phyloP scores from a whole-genome alignment of 2,329 filamentous ascomycete genomes.

The Pseudocercospora eumusae region DNA sequence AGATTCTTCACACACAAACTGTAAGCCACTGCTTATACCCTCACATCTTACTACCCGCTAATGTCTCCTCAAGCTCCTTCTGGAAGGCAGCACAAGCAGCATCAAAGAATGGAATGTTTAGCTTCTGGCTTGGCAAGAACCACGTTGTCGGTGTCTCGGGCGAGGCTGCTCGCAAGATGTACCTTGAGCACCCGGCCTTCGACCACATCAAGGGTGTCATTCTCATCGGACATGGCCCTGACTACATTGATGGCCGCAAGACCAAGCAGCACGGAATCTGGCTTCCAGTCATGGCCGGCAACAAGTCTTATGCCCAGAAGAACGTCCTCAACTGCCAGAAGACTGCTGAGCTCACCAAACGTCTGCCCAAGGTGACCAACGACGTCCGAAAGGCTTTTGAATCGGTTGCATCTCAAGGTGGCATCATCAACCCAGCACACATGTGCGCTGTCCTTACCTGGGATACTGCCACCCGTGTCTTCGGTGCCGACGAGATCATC shows the following conservation, averaged over 20 bases:
- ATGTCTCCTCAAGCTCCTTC: constrained; percentile 5
- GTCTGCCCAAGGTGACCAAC: constrained; percentile 4
- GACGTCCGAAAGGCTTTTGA: constrained; percentile 6
- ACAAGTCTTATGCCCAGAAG: constrained; percentile 7
- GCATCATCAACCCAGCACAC: constrained; percentile 12
- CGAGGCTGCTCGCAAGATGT: constrained; percentile 20
- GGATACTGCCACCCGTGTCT: constrained; percentile 7
- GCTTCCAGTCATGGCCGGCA: constrained; percentile 5
- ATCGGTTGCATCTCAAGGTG: background rate
- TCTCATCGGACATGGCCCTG: constrained; percentile 18
- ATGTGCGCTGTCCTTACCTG: constrained; percentile 14
- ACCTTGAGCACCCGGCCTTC: constrained; percentile 17
- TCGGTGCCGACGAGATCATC: constrained; percentile 11
- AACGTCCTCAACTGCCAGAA: constrained; percentile 9
- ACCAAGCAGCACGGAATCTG: constrained; percentile 12
- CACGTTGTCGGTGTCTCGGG: constrained; percentile 22
- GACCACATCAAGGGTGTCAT: constrained; percentile 18
- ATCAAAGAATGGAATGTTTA: constrained; percentile 23
- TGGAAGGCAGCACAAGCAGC: constrained; percentile 11
- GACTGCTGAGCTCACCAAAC: constrained; percentile 6
- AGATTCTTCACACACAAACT: constrained; percentile 8
- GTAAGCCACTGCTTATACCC: background rate
- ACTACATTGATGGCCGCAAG: constrained; percentile 14
- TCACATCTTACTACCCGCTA: background rate
- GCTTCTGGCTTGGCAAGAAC: constrained; percentile 23